Base-by-base conservation (phyloP, 2,329 filamentous ascomycete species). In the Talaromyces rugulosus region DNA sequence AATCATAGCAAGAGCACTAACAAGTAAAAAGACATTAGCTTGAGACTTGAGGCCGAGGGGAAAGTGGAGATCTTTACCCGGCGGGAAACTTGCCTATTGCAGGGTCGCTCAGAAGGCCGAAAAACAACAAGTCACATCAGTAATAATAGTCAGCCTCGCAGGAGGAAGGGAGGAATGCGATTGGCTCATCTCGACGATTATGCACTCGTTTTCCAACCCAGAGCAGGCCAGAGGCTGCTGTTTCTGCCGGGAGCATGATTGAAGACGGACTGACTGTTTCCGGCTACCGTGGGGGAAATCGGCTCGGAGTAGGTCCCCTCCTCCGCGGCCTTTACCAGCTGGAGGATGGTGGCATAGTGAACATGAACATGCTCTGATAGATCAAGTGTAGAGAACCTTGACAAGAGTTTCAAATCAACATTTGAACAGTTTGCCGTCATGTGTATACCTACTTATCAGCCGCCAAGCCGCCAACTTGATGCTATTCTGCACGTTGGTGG, bases 1-100 rank as follows among this genome's bases (percentile, higher is more conserved):
- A 47, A 47, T 27, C n/a, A 47, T 18, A 53, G 50, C 50, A 30
- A 53, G 12, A 53, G 50, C 50, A 53, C 30, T 56, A 56, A 56
- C n/a, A 12, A 27, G 9, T 23, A 27, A 27, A 23, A 47, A 47
- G 44, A 11, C 16, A 5, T 31, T 56, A 56, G 53, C 27, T 34
- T 23, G 34, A 56, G 31, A 2, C n/a, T 34, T 23, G 34, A 40
- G 31, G 31, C 31, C 31, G 54, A 56, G 31, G 23, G 31, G 30
- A 40, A 23, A 36, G 31, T 36, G 27, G 27, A 28, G 31, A 56
- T 30, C 27, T 30, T 33, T 52, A 3, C 16, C 11, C 18, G 27
- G 18, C 31, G 31, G 31, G 54, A 34, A 16, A 36, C 54, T 28
- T 28, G 16, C 33, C 23, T 34, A 23, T 6, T 55, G 52, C 52